These are phyloP conservation scores for Talaromyces atroroseus DNA, from an alignment of 2,329 filamentous ascomycete genomes.

Conservation along the genomic window DNA sequence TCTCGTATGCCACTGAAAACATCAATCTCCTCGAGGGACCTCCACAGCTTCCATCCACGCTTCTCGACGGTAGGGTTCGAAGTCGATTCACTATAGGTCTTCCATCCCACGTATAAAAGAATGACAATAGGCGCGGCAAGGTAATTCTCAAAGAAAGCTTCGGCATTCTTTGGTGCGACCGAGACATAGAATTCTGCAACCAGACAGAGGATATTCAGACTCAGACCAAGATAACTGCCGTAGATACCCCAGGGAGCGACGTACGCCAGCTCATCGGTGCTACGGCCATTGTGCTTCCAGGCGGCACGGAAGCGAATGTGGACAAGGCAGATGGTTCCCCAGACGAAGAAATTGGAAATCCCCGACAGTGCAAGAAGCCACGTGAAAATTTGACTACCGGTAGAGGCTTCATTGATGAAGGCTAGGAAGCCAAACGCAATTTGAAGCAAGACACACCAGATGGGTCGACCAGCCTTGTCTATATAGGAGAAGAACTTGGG, in stretches of 20 bases:
- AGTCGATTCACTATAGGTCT: slow-evolving; percentile 22
- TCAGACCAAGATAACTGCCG: slow-evolving; percentile 59
- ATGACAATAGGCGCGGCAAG: slow-evolving; percentile 43
- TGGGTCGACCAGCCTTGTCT: slow-evolving; percentile 42
- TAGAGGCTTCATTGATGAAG: slow-evolving; percentile 38
- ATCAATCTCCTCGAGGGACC: slow-evolving; percentile 19
- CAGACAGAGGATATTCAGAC: slow-evolving; percentile 51
- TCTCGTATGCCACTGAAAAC: slow-evolving; percentile 19
- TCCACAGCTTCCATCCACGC: slow-evolving; percentile 17
- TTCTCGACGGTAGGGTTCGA: slow-evolving; percentile 20
- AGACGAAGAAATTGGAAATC: slow-evolving; percentile 59
- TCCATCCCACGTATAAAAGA: slow-evolving; percentile 39
- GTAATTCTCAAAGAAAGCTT: slow-evolving; percentile 44
- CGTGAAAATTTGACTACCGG: slow-evolving; percentile 52
- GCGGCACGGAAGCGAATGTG: slow-evolving; percentile 64
- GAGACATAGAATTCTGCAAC: slow-evolving; percentile 44
- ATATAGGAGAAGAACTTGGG: slow-evolving; percentile 42
- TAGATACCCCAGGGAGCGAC: slow-evolving; percentile 53
- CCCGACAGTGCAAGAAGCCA: slow-evolving; percentile 63
- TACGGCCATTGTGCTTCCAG: slow-evolving; percentile 55
- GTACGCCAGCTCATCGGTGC: slow-evolving; percentile 62
- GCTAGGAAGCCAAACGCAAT: slow-evolving; percentile 37
- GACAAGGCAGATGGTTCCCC: slow-evolving; percentile 60
- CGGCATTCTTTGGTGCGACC: slow-evolving; percentile 27
- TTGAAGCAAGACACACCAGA: slow-evolving; percentile 38